Base-by-base conservation (phyloP, 2,329 filamentous ascomycete genomes). In the Byssochlamys sp. region DNA sequence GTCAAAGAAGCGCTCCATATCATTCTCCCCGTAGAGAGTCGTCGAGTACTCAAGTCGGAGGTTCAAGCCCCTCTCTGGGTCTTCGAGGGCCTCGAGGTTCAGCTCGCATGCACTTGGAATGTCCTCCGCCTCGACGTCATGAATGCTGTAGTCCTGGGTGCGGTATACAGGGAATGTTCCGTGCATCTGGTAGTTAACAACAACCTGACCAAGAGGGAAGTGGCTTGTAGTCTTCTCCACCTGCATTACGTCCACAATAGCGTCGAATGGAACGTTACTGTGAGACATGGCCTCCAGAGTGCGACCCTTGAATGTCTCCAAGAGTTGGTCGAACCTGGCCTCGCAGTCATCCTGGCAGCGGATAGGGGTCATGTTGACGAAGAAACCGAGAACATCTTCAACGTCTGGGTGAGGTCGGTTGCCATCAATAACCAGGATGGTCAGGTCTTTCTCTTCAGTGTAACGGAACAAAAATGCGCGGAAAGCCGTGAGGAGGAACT, bases 1-100 rank as follows among this genome's bases (percentile, higher is more conserved):
- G 53, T 66, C 62, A 19, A 65, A 62, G 58, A 66, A 67, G 26
- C 62, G 65, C 24, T 64, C 63, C 65, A 67, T 66, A 33, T 66
- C 65, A 14, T 60, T 51, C 9, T 49, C 54, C 12, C 57, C 59
- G 48, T 67, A 67, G 3, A 66, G 52, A 10, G 59, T 59, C n/a
- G 60, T 61, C 3, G 58, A 60, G 59, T 64, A 67, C 55, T 65
- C 61, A 0, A 67, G 55, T 9, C 59, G 58, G 14, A 67, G 57
- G 10, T 59, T 58, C 7, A 67, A 53, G 2, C 65, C 65, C 11
- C 59, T 63, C 6, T 62, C 58, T 4, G 57, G 57, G 48, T 65
- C 61, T 28, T 66, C 65, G 14, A 64, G 55, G 2, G 63, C 62
- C 55, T 66, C 65, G 28, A 66, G 56, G 26, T 61, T 56, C 54